Evolutionary conservation across 495 filamentous ascomycete species (phyloP), one percentile per base, ranked within the genome.

Genomic region (Endocarpon pusillum): DNA sequence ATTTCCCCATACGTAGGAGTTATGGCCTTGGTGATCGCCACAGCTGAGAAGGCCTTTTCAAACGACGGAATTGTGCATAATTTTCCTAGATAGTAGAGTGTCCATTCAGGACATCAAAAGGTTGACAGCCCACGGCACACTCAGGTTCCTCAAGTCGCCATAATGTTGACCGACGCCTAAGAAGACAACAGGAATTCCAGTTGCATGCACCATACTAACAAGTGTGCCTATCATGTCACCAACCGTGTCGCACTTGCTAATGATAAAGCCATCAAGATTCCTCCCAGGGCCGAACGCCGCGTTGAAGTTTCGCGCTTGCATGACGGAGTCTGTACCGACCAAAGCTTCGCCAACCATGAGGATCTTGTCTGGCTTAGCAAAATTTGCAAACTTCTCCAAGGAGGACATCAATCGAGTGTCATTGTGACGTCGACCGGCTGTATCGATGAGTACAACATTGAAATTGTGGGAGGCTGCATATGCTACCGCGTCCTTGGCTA

Each of bases 261-360:
- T 94, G 44, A 97, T 92, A 48, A 97, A 97, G 2, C 89, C 89
- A 54, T 97, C 89, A 30, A 91, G 51, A 32, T 71, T 70, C 42
- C 84, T 67, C 19, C 71, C 80, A 2, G 68, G 62, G 4, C 87
- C 89, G 61, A 97, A 97, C 2, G 80, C 78, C 17, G 73, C 69
- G 47, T 94, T 94, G 62, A 97, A 97, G 46, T 93, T 93, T 34
- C 86, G 64, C 4, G 91, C 89, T 61, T 97, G 89, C 38, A 81
- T 79, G 24, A 97, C 91, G 14, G 78, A 81, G 52, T 97, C 91
- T 6, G 78, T 87, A 16, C 89, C 89, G 2, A 96, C 91, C 5
- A 97, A 66, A 15, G 89, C 89, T 68, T 97, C 89, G 38, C 85
- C 89, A 49, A 97, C 89, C 89, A 97, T 96, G 46, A 97, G 69